Evolutionary conservation across 2,329 filamentous ascomycete species (phyloP).

Genomic region (Aspergillus fumigatus): DNA sequence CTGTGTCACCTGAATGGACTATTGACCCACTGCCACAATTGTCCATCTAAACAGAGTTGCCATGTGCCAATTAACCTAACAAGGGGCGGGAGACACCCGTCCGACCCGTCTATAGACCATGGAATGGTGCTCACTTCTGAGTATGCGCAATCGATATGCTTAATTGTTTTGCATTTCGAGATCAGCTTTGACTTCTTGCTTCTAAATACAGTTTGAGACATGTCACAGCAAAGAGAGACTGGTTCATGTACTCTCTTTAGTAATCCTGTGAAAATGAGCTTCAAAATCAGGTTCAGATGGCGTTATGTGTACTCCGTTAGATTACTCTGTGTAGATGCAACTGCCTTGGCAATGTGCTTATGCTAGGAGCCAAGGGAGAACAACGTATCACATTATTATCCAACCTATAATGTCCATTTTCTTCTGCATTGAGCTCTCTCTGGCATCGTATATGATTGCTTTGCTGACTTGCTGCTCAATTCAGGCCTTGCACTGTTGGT

Average conservation of each 20-base stretch:
- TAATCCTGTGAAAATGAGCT: not conserved
- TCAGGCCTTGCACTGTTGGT: not conserved
- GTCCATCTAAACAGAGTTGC: not conserved
- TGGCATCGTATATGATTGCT: not conserved
- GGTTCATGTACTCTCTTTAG: not conserved
- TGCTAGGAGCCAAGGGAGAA: not conserved
- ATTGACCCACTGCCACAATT: not conserved
- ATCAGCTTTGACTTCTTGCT: not conserved
- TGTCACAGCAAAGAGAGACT: not conserved
- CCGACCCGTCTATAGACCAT: slow-evolving; percentile 1
- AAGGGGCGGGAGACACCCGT: not conserved
- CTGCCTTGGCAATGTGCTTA: not conserved
- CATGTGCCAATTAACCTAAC: not conserved
- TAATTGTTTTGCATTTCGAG: slow-evolving; percentile 1
- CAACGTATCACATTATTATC: not conserved
- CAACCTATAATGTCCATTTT: not conserved
- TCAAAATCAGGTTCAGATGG: no score
- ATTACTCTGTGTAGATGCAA: not conserved
- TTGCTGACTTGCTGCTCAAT: not conserved
- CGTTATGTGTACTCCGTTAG: no score
- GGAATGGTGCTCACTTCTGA: not conserved
- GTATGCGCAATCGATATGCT: slow-evolving; percentile 2
- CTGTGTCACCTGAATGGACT: not conserved
- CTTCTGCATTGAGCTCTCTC: not conserved
- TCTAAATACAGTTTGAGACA: not conserved